Evolutionary conservation across 164 flowering plant species (phyloP).

Genomic region (Echeveria elegans): DNA sequence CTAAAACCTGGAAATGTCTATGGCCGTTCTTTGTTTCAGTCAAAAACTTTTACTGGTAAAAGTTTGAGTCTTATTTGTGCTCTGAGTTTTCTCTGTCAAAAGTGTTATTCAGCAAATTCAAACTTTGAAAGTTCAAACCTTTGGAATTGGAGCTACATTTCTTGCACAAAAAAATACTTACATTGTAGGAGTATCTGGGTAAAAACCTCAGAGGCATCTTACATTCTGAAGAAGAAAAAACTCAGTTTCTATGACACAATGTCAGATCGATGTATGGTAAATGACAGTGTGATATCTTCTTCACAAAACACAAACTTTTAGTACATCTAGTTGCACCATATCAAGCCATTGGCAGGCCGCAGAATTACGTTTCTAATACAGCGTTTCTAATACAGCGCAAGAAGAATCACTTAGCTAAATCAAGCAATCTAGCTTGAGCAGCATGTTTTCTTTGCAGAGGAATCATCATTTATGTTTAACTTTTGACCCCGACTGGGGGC

Average conservation of each 20-base stretch:
- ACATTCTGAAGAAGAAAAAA: too few relatives aligned
- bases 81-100: background rate
- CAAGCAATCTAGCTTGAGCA: slow-evolving; percentile 21
- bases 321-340: background rate
- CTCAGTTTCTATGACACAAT: background rate
- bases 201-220: background rate
- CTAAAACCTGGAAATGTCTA: background rate
- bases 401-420: background rate
- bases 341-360: background rate
- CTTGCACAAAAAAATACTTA: background rate
- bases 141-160: background rate
- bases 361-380: background rate
- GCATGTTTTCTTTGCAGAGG: slow-evolving; percentile 39
- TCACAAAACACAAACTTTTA: background rate
- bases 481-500: slow-evolving; percentile 27
- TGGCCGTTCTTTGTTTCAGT: background rate
- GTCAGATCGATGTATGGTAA: background rate
- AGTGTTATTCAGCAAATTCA: background rate
- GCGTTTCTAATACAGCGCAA: background rate
- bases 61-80: background rate
- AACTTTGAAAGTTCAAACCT: background rate
- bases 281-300: background rate
- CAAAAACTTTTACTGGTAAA: background rate
- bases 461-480: slow-evolving; percentile 36
- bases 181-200: background rate